These are phyloP conservation scores for Tylopilus rubrobrunneus DNA, from an alignment of 768 basidiomycete species.

Conservation along the genomic window DNA sequence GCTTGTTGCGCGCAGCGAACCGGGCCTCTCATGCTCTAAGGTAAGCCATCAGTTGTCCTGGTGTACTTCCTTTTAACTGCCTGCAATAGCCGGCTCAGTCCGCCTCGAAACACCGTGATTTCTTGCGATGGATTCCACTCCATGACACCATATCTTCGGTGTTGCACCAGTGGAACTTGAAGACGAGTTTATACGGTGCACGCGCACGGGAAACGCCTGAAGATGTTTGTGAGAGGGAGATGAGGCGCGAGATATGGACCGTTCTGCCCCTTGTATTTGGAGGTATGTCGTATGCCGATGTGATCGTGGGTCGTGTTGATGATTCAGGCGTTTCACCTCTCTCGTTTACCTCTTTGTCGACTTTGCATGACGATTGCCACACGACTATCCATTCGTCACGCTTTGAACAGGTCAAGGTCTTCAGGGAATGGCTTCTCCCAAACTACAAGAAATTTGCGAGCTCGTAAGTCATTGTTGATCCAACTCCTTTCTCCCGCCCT, in stretches of 20 bases:
- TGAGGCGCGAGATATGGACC: slow-evolving; percentile 63
- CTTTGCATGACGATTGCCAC: slow-evolving; percentile 42
- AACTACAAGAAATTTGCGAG: slow-evolving; percentile 51
- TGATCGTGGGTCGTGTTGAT: slow-evolving; percentile 1
- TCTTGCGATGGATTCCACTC: slow-evolving; percentile 71
- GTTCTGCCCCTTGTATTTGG: slow-evolving; percentile 67
- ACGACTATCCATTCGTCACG: slow-evolving; percentile 53
- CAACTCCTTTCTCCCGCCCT: not conserved
- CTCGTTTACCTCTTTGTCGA: slow-evolving; percentile 33
- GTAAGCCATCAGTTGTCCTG: slow-evolving; percentile 31
- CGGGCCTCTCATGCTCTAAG: slow-evolving; percentile 50
- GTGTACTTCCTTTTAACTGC: not conserved
- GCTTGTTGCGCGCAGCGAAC: slow-evolving; percentile 75
- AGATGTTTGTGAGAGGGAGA: slow-evolving; percentile 63
- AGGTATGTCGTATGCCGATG: slow-evolving; percentile 34
- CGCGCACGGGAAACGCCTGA: slow-evolving; percentile 69
- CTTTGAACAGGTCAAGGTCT: slow-evolving; percentile 70
- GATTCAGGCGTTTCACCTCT: slow-evolving; percentile 31
- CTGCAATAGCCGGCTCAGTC: slow-evolving; percentile 6
- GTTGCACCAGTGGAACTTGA: slow-evolving; percentile 66
- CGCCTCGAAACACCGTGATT: slow-evolving; percentile 62
- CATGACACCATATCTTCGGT: slow-evolving; percentile 55
- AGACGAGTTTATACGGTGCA: slow-evolving; percentile 63
- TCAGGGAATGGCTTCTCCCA: slow-evolving; percentile 75
- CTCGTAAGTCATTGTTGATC: slow-evolving; percentile 35